These are phyloP conservation scores for Coniochaeta sp. DNA, from an alignment of 2,329 filamentous ascomycete species.

Conservation along the genomic window DNA sequence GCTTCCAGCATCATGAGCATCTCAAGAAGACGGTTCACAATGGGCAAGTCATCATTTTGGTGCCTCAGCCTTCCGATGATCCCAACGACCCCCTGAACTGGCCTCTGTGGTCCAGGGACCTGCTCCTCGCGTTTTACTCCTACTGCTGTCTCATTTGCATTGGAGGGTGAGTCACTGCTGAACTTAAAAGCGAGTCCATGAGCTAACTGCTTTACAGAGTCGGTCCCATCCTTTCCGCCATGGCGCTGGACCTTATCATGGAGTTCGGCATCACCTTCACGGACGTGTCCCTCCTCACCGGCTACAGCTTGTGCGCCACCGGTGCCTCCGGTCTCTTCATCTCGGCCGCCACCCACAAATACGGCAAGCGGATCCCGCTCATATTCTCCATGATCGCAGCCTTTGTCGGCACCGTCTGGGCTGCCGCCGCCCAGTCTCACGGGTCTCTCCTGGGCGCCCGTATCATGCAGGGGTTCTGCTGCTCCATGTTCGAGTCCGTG, in stretches of 20 bases:
- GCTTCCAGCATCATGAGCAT: neutral
- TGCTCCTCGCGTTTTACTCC: neutral
- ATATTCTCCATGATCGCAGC: conserved; percentile 13
- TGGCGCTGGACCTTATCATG: conserved; percentile 1
- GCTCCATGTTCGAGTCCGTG: conserved; percentile 18
- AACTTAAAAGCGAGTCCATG: neutral
- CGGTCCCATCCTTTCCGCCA: conserved; percentile 1
- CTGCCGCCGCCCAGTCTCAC: conserved; percentile 12
- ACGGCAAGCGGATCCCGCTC: conserved; percentile 19
- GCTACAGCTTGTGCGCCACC: conserved; percentile 14
- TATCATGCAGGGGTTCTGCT: conserved; percentile 19
- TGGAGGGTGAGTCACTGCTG: neutral
- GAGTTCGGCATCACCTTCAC: conserved; percentile 10
- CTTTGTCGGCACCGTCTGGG: conserved; percentile 14
- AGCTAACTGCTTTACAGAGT: neutral
- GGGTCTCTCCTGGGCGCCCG: conserved; percentile 16
- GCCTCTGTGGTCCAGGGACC: neutral
- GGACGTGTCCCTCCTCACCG: conserved; percentile 13
- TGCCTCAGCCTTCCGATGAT: neutral
- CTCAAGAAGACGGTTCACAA: neutral
- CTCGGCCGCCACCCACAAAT: conserved; percentile 15
- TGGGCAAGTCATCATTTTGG: neutral
- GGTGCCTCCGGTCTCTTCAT: conserved; percentile 14
- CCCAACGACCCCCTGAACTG: conserved; percentile 1
- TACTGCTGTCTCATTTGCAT: neutral